phyloP scores from a whole-genome alignment of 2,329 filamentous ascomycete genomes.

The Dactylellina parvicollis region DNA sequence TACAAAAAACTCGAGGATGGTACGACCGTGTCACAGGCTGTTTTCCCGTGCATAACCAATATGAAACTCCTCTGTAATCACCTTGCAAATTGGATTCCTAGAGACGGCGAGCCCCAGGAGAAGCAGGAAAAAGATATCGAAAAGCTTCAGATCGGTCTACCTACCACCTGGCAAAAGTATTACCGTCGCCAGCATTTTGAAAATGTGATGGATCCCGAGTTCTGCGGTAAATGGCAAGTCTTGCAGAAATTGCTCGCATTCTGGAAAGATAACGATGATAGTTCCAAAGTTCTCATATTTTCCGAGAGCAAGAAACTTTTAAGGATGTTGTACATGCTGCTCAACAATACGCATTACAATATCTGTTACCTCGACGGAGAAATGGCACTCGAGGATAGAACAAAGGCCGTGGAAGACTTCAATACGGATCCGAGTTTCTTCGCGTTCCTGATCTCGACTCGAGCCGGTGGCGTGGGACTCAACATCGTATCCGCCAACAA shows the following conservation, averaged over 20 bases:
- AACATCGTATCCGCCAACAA: constrained; percentile 99
- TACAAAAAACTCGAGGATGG: constrained; percentile 70
- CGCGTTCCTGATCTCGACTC: constrained; percentile 94
- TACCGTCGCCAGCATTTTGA: constrained; percentile 78
- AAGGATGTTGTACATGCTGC: constrained; percentile 83
- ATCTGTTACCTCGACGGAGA: constrained; percentile 90
- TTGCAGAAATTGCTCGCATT: constrained; percentile 85
- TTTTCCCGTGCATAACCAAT: constrained; percentile 84
- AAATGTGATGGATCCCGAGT: constrained; percentile 84
- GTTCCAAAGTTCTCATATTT: constrained; percentile 85
- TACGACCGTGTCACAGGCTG: constrained; percentile 75
- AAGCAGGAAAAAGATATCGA: constrained; percentile 82
- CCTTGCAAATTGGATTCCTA: constrained; percentile 83
- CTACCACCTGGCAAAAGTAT: constrained; percentile 78
- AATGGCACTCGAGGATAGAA: constrained; percentile 83
- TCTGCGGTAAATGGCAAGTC: constrained; percentile 94
- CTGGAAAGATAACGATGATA: constrained; percentile 86
- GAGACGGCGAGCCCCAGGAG: constrained; percentile 70
- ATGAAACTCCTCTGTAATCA: constrained; percentile 93
- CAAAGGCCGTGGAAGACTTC: constrained; percentile 82
- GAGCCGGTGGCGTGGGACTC: constrained; percentile 88
- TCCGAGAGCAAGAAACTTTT: constrained; percentile 89
- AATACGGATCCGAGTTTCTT: constrained; percentile 88
- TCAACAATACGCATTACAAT: constrained; percentile 87
- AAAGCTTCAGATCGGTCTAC: constrained; percentile 77